These are phyloP conservation scores for Volvox carteri DNA, from an alignment of 163 green algal species.

Conservation along the genomic window DNA sequence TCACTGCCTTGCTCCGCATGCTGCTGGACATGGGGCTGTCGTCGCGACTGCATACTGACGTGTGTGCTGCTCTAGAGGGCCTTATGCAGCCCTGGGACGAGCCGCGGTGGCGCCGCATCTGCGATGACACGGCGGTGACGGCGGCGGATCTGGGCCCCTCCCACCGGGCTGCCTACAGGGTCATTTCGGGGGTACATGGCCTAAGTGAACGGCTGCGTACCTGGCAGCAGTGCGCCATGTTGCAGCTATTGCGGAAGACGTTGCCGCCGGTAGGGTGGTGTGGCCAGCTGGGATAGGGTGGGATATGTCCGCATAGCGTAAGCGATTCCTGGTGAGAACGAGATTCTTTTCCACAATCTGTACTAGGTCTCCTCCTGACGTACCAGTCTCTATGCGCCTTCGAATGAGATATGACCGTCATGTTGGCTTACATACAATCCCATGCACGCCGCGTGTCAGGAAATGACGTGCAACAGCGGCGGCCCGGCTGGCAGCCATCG, in stretches of 20 bases:
- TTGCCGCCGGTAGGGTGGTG: not conserved
- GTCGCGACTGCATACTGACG: not conserved
- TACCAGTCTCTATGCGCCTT: too few relatives aligned
- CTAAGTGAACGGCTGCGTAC: not conserved
- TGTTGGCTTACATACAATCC: too few relatives aligned
- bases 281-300: too few relatives aligned
- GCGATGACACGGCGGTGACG: not conserved
- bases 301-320: too few relatives aligned
- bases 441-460: too few relatives aligned
- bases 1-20: slow-evolving; percentile 7
- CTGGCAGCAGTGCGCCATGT: slow-evolving; percentile 29
- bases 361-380: too few relatives aligned
- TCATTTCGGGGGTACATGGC: not conserved
- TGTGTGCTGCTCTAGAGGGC: not conserved
- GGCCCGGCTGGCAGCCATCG: not conserved
- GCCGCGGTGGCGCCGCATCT: slow-evolving; percentile 8
- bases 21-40: not conserved
- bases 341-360: too few relatives aligned
- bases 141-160: slow-evolving; percentile 7
- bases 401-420: too few relatives aligned
- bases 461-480: not conserved
- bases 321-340: too few relatives aligned
- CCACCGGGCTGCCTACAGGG: not conserved
- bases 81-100: slow-evolving; percentile 33
- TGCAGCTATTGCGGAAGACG: slow-evolving; percentile 13